These are phyloP conservation scores for Colletotrichum euphorbiae DNA, from an alignment of 2,329 filamentous ascomycete genomes.

Conservation along the genomic window DNA sequence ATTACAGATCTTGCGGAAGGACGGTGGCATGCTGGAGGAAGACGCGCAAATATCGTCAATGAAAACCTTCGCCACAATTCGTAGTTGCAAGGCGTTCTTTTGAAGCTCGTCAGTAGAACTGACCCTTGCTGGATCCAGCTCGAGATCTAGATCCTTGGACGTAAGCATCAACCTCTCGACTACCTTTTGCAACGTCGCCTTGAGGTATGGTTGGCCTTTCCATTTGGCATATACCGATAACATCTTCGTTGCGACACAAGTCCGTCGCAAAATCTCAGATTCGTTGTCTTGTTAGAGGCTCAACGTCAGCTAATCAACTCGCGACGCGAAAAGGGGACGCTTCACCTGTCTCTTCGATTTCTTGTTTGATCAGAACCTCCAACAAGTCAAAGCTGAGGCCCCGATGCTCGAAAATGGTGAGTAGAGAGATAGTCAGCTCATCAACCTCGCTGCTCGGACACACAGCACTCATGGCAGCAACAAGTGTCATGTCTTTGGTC, in stretches of 20 bases:
- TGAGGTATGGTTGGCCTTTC: conserved; percentile 74
- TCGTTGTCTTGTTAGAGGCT: conserved; percentile 66
- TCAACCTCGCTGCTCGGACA: conserved; percentile 77
- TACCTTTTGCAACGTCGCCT: conserved; percentile 73
- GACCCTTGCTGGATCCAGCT: conserved; percentile 73
- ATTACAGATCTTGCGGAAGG: conserved; percentile 75
- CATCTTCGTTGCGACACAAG: conserved; percentile 79
- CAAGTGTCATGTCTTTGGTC: conserved; percentile 71
- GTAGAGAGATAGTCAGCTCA: conserved; percentile 73
- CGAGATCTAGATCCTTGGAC: conserved; percentile 74
- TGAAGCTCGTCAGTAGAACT: conserved; percentile 70
- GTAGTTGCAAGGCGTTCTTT: conserved; percentile 74
- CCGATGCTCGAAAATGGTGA: conserved; percentile 77
- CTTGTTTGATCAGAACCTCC: conserved; percentile 75
- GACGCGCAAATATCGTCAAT: conserved; percentile 78
- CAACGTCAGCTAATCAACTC: not conserved
- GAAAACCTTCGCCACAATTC: conserved; percentile 76
- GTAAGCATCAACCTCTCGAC: conserved; percentile 74
- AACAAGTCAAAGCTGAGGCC: conserved; percentile 72
- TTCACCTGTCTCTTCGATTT: conserved; percentile 73
- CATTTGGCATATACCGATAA: conserved; percentile 78
- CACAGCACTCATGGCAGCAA: conserved; percentile 72
- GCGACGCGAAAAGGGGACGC: not conserved
- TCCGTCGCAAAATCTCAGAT: conserved; percentile 73
- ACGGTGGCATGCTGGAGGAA: conserved; percentile 68